Base-by-base conservation (phyloP, 495 filamentous ascomycete species). In the Corynascus novoguineensis region DNA sequence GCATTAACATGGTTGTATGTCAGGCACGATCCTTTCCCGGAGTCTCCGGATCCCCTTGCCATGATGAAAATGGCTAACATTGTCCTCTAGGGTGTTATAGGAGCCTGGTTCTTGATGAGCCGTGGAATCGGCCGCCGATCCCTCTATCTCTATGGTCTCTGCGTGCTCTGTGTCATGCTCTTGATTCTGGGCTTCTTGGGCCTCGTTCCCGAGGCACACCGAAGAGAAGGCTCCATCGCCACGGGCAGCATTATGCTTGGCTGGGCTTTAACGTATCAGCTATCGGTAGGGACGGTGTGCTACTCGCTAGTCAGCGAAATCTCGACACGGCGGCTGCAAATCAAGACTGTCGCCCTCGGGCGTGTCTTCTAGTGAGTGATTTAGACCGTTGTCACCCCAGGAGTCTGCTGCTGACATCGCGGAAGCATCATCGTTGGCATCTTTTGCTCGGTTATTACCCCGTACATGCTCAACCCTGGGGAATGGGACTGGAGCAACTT, bases 281-380 rank as follows among this genome's bases (percentile, higher is more conserved):
- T 85, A 21, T 85, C 86, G 0, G 86, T 92, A 31, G 88, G 88
- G 1, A 89, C 87, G 0, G 85, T 92, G 21, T 86, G 84, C 63
- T 92, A 89, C 66, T 88, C 85, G 0, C 77, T 92, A 21, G 87
- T 91, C 11, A 81, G 84, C 7, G 88, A 91, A 64, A 68, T 90
- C 5, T 86, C 86, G 5, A 86, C 87, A 4, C 79, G 85, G 31
- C 79, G 88, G 2, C 77, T 92, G 4, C 86, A 88, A 50, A 85
- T 86, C 66, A 90, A 91, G 75, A 90, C 88, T 1, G 83, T 73
- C 15, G 70, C 68, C 5, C 76, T 88, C 0, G 84, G 84, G 4
- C 82, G 88, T 40, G 83, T 85, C 53, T 72, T 87, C 31, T 90
- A 89, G 75, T 78, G 65, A 63, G 74, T n/a, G n/a, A n/a, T n/a